Percentiles rank a stretch among this genome's conserved stretches.
Evolutionary conservation across 257 asterid species (phyloP).

Genomic region (Penstemon eatonii): DNA sequence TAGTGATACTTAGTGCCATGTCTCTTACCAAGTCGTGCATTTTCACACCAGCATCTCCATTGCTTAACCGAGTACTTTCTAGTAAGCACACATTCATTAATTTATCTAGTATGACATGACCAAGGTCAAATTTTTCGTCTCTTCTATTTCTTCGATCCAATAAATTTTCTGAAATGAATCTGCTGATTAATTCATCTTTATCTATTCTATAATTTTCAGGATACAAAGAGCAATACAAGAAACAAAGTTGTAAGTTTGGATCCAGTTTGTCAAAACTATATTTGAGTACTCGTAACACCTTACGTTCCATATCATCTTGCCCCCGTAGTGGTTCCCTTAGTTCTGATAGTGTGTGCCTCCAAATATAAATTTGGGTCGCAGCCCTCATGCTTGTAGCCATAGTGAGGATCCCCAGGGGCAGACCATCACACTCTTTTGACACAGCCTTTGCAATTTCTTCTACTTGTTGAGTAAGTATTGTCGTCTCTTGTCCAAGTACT

Average conservation of each 20-base stretch:
- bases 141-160: slow-evolving; percentile 5
- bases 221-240: slow-evolving; percentile 37
- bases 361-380: no score
- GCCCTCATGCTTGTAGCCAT: slow-evolving; percentile 30
- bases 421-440: slow-evolving; percentile 11
- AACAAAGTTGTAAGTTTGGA: slow-evolving; percentile 18
- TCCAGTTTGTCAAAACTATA: slow-evolving; percentile 13
- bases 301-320: slow-evolving; percentile 11
- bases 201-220: slow-evolving; percentile 18
- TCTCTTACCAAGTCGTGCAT: no score
- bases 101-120: no score
- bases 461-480: neutral
- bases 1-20: no score
- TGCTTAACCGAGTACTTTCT: no score
- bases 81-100: no score
- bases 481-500: slow-evolving; percentile 1
- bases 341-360: neutral
- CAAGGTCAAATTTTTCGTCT: no score
- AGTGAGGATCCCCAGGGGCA: slow-evolving; percentile 26
- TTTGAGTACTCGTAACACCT: slow-evolving; percentile 22
- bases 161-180: slow-evolving; percentile 25
- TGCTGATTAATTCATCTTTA: slow-evolving; percentile 12
- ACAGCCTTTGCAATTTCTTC: slow-evolving; percentile 22
- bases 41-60: no score
- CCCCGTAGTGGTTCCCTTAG: neutral